Evolutionary conservation across 768 basidiomycete genomes (phyloP).

Genomic region (Clathrus columnatus): DNA sequence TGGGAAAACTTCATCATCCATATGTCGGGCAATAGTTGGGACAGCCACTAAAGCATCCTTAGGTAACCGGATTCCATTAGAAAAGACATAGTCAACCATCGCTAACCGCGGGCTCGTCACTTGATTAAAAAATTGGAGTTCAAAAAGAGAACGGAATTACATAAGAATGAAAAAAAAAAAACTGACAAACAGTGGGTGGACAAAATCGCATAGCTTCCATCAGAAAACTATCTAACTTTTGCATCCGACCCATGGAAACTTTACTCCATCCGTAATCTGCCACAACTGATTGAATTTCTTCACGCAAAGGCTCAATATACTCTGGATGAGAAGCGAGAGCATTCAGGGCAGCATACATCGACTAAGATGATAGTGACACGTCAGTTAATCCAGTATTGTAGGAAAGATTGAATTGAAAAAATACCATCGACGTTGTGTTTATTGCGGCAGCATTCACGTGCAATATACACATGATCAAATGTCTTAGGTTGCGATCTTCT

Average conservation of each 20-base stretch:
- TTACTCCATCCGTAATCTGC: constrained; percentile 31
- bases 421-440: constrained; percentile 16
- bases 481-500: constrained; percentile 19
- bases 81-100: constrained; percentile 2
- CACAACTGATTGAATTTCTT: constrained; percentile 23
- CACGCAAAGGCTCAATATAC: constrained; percentile 23
- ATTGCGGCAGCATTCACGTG: neutral
- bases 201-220: constrained; percentile 32
- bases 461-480: constrained; percentile 18
- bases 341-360: constrained; percentile 27
- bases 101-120: constrained; percentile 7
- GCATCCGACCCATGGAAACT: constrained; percentile 31
- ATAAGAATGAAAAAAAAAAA: neutral
- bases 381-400: neutral
- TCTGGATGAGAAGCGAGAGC: constrained; percentile 29
- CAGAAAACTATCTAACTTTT: constrained; percentile 43
- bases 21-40: constrained; percentile 11
- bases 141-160: no score
- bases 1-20: constrained; percentile 18
- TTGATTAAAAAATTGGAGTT: neutral
- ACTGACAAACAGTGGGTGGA: constrained; percentile 14
- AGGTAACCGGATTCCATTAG: constrained; percentile 8
- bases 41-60: neutral
- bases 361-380: constrained; percentile 15
- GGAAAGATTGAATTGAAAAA: neutral